phyloP scores from a whole-genome alignment of 2,329 filamentous ascomycete genomes.

The Penicillium rolfsii region DNA sequence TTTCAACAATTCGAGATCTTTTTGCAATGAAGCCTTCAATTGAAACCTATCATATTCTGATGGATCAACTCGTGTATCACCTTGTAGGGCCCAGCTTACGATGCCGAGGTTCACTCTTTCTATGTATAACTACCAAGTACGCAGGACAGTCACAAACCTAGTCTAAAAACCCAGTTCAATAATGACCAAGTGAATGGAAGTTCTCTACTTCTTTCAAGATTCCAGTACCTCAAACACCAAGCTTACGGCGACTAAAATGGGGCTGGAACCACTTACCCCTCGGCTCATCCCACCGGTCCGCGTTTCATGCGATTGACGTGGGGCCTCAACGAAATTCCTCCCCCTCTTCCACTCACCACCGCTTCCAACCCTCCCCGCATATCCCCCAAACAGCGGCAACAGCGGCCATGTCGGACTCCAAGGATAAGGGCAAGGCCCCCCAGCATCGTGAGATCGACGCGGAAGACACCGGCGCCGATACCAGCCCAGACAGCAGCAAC shows the following conservation, averaged over 20 bases:
- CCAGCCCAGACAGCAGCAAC: conserved; percentile 14
- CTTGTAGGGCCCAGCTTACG: background rate
- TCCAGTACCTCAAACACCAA: background rate
- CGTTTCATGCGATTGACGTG: conserved; percentile 31
- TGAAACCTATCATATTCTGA: background rate
- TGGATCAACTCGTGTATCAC: background rate
- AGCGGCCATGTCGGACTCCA: conserved; percentile 40
- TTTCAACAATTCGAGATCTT: conserved; percentile 35
- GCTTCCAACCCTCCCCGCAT: conserved; percentile 16
- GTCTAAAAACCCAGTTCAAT: background rate
- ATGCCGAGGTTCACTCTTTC: background rate
- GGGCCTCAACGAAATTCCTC: conserved; percentile 33
- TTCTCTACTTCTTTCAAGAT: background rate
- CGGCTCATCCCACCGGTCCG: conserved; percentile 25
- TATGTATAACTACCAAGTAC: background rate
- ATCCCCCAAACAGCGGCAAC: conserved; percentile 17
- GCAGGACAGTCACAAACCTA: background rate
- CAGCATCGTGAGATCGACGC: conserved; percentile 24
- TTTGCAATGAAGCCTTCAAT: conserved; percentile 11
- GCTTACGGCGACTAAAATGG: background rate
- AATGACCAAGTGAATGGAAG: background rate
- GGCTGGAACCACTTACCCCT: conserved; percentile 3
- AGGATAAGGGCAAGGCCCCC: conserved; percentile 41
- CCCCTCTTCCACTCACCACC: conserved; percentile 17
- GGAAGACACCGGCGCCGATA: conserved; percentile 13